Evolutionary conservation across 805 yeast genomes (phyloP).

Genomic region (Candida alai): DNA sequence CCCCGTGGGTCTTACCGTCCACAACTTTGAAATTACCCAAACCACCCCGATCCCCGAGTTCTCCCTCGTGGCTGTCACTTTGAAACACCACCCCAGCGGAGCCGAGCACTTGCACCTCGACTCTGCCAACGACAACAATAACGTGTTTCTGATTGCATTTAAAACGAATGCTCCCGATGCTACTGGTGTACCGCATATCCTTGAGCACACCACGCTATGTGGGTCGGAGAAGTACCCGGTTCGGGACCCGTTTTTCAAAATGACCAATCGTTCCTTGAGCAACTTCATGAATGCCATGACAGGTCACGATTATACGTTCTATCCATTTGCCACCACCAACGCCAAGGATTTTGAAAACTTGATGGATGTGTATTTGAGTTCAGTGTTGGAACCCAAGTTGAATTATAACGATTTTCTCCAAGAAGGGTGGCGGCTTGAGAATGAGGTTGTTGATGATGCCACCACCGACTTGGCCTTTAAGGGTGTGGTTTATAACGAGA

Average conservation of each 20-base stretch:
- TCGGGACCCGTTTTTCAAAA: constrained; percentile 95
- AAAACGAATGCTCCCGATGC: constrained; percentile 92
- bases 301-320: constrained; percentile 92
- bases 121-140: constrained; percentile 71
- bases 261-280: constrained; percentile 90
- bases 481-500: constrained; percentile 96
- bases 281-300: constrained; percentile 99
- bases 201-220: constrained; percentile 94
- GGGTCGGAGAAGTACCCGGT: constrained; percentile 92
- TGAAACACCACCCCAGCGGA: constrained; percentile 66
- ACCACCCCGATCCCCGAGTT: constrained; percentile 76
- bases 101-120: constrained; percentile 83
- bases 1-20: constrained; percentile 57
- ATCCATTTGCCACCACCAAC: constrained; percentile 95
- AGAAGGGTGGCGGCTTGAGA: constrained; percentile 97
- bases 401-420: constrained; percentile 80
- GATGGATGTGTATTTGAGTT: constrained; percentile 82
- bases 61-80: constrained; percentile 71
- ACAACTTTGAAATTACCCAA: constrained; percentile 65
- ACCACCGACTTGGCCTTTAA: constrained; percentile 67
- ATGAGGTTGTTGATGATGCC: constrained; percentile 54
- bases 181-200: constrained; percentile 95
- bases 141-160: constrained; percentile 85
- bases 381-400: constrained; percentile 79
- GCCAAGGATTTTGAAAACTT: constrained; percentile 73